These are phyloP conservation scores for Protomyces gravidus DNA, from an alignment of 1,139 yeast genomes.

Conservation along the genomic window DNA sequence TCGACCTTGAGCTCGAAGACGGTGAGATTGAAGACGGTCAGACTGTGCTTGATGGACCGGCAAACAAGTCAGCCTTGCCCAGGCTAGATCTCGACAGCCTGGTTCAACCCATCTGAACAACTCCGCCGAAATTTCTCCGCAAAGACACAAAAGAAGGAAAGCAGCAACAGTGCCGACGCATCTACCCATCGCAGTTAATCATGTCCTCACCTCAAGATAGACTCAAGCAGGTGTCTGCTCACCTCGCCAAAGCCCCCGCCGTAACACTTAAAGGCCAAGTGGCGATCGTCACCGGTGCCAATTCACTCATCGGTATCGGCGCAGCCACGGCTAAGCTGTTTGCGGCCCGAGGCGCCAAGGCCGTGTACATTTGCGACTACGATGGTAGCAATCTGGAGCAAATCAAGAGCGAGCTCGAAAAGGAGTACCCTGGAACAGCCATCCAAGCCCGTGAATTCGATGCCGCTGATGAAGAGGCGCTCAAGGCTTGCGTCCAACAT, in stretches of 20 bases:
- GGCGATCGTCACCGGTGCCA: slow-evolving; percentile 31
- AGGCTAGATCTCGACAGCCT: too few relatives aligned
- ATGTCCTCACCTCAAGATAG: slow-evolving; percentile 1
- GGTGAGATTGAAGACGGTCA: background rate
- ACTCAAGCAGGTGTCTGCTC: slow-evolving; percentile 14
- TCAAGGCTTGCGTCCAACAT: slow-evolving; percentile 23
- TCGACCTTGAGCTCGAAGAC: background rate
- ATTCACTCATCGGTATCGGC: slow-evolving; percentile 32
- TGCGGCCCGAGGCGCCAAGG: slow-evolving; percentile 30
- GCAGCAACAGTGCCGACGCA: too few relatives aligned
- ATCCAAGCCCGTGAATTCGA: slow-evolving; percentile 27
- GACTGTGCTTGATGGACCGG: too few relatives aligned
- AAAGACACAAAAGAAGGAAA: too few relatives aligned
- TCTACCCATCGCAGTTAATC: background rate
- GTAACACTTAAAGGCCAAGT: slow-evolving; percentile 29
- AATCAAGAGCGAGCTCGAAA: background rate
- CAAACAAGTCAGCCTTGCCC: too few relatives aligned
- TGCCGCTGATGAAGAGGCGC: slow-evolving; percentile 31
- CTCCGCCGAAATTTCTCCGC: too few relatives aligned
- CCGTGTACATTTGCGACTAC: slow-evolving; percentile 31
- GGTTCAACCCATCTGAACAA: too few relatives aligned
- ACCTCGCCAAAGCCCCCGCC: slow-evolving; percentile 17
- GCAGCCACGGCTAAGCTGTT: slow-evolving; percentile 30
- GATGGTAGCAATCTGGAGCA: slow-evolving; percentile 21
- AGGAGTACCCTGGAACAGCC: slow-evolving; percentile 26